A percentile compares a stretch with the other conserved stretches of the same genome.
Evolutionary conservation across 805 yeast species (phyloP).

Genomic region (Yamadazyma phyllophila): DNA sequence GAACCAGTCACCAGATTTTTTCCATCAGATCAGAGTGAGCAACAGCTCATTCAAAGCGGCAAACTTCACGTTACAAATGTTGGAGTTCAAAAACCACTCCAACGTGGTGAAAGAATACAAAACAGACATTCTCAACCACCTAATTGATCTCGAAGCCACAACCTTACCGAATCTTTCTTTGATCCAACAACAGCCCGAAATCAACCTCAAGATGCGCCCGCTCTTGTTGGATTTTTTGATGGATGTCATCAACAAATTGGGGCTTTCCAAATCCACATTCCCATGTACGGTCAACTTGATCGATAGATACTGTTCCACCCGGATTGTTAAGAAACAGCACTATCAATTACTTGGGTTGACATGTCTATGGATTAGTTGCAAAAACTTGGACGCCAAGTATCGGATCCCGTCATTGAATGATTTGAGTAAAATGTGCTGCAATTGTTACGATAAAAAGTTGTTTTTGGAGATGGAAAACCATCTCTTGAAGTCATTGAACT

Average conservation of each 20-base stretch:
- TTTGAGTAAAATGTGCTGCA: conserved; percentile 55
- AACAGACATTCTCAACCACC: conserved; percentile 38
- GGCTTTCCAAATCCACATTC: conserved; percentile 39
- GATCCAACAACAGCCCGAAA: conserved; percentile 47
- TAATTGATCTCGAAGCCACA: conserved; percentile 26
- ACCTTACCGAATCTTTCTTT: conserved; percentile 32
- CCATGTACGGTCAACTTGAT: conserved; percentile 45
- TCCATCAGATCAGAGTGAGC: conserved; percentile 31
- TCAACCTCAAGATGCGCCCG: conserved; percentile 44
- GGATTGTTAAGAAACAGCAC: conserved; percentile 46
- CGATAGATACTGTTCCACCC: conserved; percentile 43
- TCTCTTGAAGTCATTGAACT: conserved; percentile 57
- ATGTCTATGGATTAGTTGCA: conserved; percentile 44
- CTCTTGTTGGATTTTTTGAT: conserved; percentile 41
- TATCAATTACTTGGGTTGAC: conserved; percentile 45
- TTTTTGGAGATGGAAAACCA: conserved; percentile 70
- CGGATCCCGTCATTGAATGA: conserved; percentile 55
- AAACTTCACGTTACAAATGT: conserved; percentile 39
- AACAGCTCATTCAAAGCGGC: conserved; percentile 36
- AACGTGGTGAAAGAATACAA: conserved; percentile 45
- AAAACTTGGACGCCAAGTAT: conserved; percentile 52
- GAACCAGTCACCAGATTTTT: conserved; percentile 29
- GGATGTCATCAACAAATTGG: conserved; percentile 44
- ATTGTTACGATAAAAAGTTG: conserved; percentile 52
- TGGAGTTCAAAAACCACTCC: conserved; percentile 49